Evolutionary conservation across 2,329 filamentous ascomycete genomes (phyloP), one percentile per base, ranked within the genome.

Genomic region (Claviceps digitariae): DNA sequence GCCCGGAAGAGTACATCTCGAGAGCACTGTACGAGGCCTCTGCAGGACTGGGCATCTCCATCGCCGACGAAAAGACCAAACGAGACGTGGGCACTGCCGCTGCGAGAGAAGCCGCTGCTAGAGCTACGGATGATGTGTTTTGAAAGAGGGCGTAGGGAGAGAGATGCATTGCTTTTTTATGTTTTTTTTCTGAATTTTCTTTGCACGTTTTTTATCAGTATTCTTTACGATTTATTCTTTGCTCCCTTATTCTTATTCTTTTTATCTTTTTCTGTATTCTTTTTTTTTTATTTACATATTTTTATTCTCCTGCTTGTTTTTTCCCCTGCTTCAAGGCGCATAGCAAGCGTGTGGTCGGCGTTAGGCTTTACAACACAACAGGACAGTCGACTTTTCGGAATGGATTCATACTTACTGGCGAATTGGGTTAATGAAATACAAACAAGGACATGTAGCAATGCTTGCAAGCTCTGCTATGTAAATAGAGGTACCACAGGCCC

Each of bases 21-120:
- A 77, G 90, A 25, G 84, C 87, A 25, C 72, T 98, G 64, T 86
- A 88, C 56, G 90, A 96, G 64, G 90, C 91, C 0, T 97, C 96
- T 69, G 82, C 87, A 0, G 93, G 94, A 0, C 68, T 98, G 56
- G 89, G 87, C 0, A 87, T 95, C 44, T 94, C 95, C 61, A 74
- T 98, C 44, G 84, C 80, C 38, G 89, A 96, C 47, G 90, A 95
- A 63, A 79, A 79, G 67, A 60, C 64, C 2, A 69, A 73, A 46
- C 66, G 61, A 47, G 65, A 63, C 8, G 63, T 69, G 9, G 57
- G 67, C 6, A 65, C 64, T 0, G 61, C 64, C 4, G 68, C 59
- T 0, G 67, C 70, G 1, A 66, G 62, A 27, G 68, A 71, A 48
- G 69, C 64, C 34, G 68, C 66, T 2, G 66, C 62, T 41, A 64